Evolutionary conservation across 768 basidiomycete genomes (phyloP), one percentile per base, ranked within the genome.

Genomic region (Mycena metata): DNA sequence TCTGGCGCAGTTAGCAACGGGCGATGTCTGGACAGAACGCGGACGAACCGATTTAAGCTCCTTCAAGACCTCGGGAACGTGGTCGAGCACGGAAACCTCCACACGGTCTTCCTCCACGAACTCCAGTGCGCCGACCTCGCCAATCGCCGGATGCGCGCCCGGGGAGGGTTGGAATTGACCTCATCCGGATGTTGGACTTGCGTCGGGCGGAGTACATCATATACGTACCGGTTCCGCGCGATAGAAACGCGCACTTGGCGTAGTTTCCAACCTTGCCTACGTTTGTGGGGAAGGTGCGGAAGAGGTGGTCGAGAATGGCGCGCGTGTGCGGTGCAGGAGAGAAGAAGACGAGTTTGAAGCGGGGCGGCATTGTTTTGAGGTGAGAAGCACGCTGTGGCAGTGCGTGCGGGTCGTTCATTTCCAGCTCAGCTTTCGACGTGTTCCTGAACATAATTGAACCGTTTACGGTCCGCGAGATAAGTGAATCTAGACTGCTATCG

Each of bases 321-420:
- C 76, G 76, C 0, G 87, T 88, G 63, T 78, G 76, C 7, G 79
- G 59, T 9, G 77, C 76, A 7, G 88, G 87, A 51, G 81, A 74
- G 72, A 88, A 88, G 74, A 89, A 88, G 9, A 88, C 81, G 45
- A 89, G 81, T 74, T 88, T 88, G 77, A 83, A 89, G 64, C 78
- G 80, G 59, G 60, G n/a, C n/a, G n/a, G n/a, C n/a, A n/a, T n/a
- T n/a, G n/a, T n/a, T n/a, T n/a, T n/a, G n/a, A n/a, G n/a, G n/a
- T n/a, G n/a, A n/a, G n/a, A n/a, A n/a, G n/a, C n/a, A n/a, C n/a
- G n/a, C n/a, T n/a, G n/a, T n/a, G n/a, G n/a, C n/a, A n/a, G n/a
- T n/a, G n/a, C n/a, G n/a, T n/a, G n/a, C n/a, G n/a, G n/a, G n/a
- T n/a, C n/a, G n/a, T n/a, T n/a, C n/a, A n/a, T n/a, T n/a, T n/a